phyloP scores from a whole-genome alignment of 2,329 filamentous ascomycete genomes.

The Arthrobotrys sinensis region DNA sequence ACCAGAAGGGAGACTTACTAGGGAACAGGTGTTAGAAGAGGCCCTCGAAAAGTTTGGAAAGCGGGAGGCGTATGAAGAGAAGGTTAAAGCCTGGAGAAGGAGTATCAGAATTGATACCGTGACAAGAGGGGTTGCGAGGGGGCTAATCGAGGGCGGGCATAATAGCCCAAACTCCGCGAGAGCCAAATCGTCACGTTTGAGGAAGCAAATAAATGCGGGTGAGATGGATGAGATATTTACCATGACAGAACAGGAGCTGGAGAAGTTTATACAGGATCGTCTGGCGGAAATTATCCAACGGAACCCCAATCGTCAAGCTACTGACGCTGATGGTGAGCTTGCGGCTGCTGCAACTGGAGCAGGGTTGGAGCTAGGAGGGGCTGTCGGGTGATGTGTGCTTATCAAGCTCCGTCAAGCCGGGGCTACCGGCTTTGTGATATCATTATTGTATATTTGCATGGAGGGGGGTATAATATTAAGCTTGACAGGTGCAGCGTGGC shows the following conservation, averaged over 20 bases:
- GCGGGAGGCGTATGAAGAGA: conserved; percentile 69
- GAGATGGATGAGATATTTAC: conserved; percentile 69
- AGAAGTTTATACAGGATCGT: conserved; percentile 68
- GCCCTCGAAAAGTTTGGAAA: conserved; percentile 73
- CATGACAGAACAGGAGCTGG: conserved; percentile 67
- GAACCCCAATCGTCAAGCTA: neutral
- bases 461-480: neutral
- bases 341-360: neutral
- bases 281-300: conserved; percentile 67
- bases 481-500: neutral
- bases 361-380: neutral
- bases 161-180: conserved; percentile 66
- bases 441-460: neutral
- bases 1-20: conserved; percentile 62
- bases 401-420: neutral
- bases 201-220: conserved; percentile 66
- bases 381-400: neutral
- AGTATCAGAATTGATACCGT: conserved; percentile 69
- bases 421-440: neutral
- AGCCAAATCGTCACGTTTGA: conserved; percentile 69
- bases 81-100: conserved; percentile 68
- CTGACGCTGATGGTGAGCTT: neutral
- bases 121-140: conserved; percentile 69
- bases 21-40: conserved; percentile 71
- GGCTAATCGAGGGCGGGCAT: conserved; percentile 64